phyloP scores from a whole-genome alignment of 2,329 filamentous ascomycete genomes.

The Colletotrichum cuscutae region DNA sequence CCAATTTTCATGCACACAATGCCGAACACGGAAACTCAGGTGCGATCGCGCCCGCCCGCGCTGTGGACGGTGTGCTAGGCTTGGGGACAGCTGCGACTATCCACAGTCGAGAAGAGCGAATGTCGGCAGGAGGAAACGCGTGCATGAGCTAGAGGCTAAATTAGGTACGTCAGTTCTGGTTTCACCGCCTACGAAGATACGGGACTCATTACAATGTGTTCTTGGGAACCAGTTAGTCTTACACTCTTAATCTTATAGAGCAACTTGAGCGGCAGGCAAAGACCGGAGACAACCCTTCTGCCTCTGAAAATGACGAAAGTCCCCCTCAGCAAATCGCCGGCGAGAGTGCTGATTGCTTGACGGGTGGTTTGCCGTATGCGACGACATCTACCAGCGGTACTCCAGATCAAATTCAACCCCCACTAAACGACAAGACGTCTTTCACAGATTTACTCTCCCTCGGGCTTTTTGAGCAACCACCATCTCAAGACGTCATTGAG shows the following conservation, averaged over 20 bases:
- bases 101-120: slow-evolving; percentile 38
- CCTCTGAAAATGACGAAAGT: no score
- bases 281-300: slow-evolving; percentile 33
- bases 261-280: slow-evolving; percentile 8
- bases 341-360: slow-evolving; percentile 28
- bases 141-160: slow-evolving; percentile 41
- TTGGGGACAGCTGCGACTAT: slow-evolving; percentile 40
- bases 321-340: slow-evolving; percentile 35
- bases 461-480: slow-evolving; percentile 44
- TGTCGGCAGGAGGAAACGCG: slow-evolving; percentile 37
- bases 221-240: not conserved
- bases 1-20: slow-evolving; percentile 41
- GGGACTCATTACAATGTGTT: no score
- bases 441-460: slow-evolving; percentile 37
- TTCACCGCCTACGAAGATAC: no score
- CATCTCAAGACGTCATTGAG: slow-evolving; percentile 40
- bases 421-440: slow-evolving; percentile 23
- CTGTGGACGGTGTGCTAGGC: slow-evolving; percentile 40
- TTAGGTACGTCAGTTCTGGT: not conserved
- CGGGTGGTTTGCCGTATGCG: not conserved
- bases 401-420: slow-evolving; percentile 1
- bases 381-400: not conserved
- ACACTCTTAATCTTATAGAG: slow-evolving; percentile 26
- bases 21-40: slow-evolving; percentile 42
- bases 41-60: slow-evolving; percentile 41